phyloP scores from a whole-genome alignment of 805 yeast species.

The Suhomyces pyralidae region DNA sequence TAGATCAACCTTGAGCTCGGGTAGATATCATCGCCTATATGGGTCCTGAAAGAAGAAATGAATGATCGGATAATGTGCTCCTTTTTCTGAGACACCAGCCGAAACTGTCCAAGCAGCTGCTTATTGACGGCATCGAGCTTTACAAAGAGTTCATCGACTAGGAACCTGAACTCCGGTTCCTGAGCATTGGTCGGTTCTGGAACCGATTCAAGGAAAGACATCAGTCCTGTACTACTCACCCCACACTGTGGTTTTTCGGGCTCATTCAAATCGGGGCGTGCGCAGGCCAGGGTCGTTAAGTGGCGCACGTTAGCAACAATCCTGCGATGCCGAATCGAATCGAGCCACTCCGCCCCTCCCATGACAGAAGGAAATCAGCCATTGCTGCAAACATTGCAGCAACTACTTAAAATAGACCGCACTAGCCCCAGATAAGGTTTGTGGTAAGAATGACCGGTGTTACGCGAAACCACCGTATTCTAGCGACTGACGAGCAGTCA shows the following conservation, averaged over 20 bases:
- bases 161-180: conserved; percentile 39
- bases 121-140: conserved; percentile 35
- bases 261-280: background rate
- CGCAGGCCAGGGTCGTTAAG: background rate
- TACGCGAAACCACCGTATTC: background rate
- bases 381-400: conserved; percentile 1
- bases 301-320: background rate
- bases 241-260: background rate
- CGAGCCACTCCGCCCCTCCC: background rate
- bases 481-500: background rate
- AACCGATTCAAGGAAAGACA: conserved; percentile 4
- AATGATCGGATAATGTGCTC: conserved; percentile 27
- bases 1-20: conserved; percentile 62
- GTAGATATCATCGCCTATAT: conserved; percentile 49
- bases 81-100: conserved; percentile 23
- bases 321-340: background rate
- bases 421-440: background rate
- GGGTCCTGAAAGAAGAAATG: conserved; percentile 30
- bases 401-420: background rate
- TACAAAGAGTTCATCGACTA: conserved; percentile 41
- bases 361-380: background rate
- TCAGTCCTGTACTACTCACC: background rate
- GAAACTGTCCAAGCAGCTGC: conserved; percentile 22
- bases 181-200: conserved; percentile 32
- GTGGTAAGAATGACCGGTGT: background rate